Evolutionary conservation across 1,284 basidiomycete species (phyloP).

Genomic region (Trametes sp.): DNA sequence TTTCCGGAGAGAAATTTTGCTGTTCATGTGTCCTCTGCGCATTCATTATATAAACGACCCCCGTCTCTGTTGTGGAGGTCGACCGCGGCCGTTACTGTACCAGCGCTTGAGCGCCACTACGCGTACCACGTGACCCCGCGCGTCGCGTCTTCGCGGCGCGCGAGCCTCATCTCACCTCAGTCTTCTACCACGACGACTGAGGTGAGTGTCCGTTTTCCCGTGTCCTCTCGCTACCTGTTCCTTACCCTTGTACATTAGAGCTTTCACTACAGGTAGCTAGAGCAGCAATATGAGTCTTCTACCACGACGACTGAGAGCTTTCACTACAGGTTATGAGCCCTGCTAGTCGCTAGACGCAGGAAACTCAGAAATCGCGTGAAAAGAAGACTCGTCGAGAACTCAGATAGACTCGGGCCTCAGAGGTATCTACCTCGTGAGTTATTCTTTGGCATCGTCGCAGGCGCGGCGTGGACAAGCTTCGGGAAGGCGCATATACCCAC

Average conservation of each 20-base stretch:
- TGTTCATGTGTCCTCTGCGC: too few relatives aligned
- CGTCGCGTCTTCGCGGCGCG: neutral
- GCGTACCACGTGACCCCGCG: neutral
- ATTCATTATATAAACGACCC: too few relatives aligned
- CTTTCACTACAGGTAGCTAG: neutral
- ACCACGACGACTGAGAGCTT: neutral
- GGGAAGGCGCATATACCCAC: neutral
- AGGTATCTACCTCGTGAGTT: neutral
- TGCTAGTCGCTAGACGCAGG: neutral
- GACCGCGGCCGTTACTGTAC: neutral
- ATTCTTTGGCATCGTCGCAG: neutral
- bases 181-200: conserved; percentile 4
- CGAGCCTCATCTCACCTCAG: neutral
- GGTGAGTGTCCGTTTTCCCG: neutral
- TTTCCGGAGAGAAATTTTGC: too few relatives aligned
- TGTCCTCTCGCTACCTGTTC: neutral
- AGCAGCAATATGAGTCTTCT: neutral
- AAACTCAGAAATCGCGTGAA: neutral
- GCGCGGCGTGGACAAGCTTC: neutral
- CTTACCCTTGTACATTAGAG: neutral
- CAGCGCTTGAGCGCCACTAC: neutral
- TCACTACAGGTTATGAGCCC: conserved; percentile 5
- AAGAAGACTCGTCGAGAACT: neutral
- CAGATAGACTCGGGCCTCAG: neutral
- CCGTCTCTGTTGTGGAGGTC: neutral